phyloP scores from a whole-genome alignment of 2,329 filamentous ascomycete genomes.

The Macrophomina tecta region DNA sequence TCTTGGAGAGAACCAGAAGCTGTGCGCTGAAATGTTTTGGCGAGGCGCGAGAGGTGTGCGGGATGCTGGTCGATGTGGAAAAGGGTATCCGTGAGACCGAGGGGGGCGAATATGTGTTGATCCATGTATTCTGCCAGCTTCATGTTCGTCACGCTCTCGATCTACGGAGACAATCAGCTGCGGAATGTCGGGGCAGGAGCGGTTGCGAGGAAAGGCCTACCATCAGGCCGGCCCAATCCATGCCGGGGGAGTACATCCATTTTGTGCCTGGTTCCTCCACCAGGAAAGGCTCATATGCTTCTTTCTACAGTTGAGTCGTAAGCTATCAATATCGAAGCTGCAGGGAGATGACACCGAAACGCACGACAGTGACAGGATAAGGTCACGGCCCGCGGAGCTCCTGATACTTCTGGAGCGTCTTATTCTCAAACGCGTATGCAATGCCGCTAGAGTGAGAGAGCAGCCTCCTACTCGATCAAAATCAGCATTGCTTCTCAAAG shows the following conservation, averaged over 20 bases:
- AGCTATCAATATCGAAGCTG: not conserved
- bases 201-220: not conserved
- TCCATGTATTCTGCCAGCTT: conserved; percentile 10
- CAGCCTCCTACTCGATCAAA: conserved; percentile 28
- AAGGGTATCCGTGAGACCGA: conserved; percentile 34
- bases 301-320: conserved; percentile 19
- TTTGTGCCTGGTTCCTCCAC: conserved; percentile 37
- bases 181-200: too few species aligned
- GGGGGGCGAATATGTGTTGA: conserved; percentile 34
- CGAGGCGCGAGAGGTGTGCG: not conserved
- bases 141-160: not conserved
- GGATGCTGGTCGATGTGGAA: conserved; percentile 31
- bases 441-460: conserved; percentile 38
- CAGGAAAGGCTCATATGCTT: conserved; percentile 32
- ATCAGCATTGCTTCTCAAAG: too few species aligned
- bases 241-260: conserved; percentile 33
- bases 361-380: not conserved
- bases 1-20: not conserved
- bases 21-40: conserved; percentile 34
- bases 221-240: conserved; percentile 35
- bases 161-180: conserved; percentile 2
- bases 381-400: not conserved
- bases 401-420: conserved; percentile 27
- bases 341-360: not conserved
- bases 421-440: conserved; percentile 33